phyloP scores from a whole-genome alignment of 306 rosid species.

The Ziziphus jujuba region DNA sequence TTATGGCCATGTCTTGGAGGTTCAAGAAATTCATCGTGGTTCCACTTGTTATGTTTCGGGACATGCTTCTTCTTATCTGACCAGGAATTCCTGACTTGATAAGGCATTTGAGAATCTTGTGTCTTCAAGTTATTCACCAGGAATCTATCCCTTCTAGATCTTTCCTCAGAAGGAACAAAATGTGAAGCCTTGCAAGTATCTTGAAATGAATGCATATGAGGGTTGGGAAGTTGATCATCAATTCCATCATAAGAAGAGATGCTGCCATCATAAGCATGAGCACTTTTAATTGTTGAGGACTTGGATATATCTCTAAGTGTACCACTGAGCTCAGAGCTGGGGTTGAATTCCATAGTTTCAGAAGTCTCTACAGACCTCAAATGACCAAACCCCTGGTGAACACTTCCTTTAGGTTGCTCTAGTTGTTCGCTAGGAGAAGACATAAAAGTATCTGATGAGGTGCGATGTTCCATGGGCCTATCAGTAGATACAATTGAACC shows the following conservation, averaged over 20 bases:
- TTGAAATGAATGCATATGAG: conserved; percentile 26
- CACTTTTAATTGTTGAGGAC: conserved; percentile 42
- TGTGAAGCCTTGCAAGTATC: conserved; percentile 19
- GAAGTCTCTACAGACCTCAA: conserved; percentile 32
- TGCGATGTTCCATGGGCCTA: conserved; percentile 28
- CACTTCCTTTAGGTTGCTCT: conserved; percentile 31
- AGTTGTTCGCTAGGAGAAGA: conserved; percentile 39
- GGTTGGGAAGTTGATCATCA: conserved; percentile 44
- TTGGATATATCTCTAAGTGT: conserved; percentile 32
- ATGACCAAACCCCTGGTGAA: conserved; percentile 23
- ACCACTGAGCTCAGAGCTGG: conserved; percentile 41
- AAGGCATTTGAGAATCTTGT: conserved; percentile 36
- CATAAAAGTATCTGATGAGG: conserved; percentile 26
- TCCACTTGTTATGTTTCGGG: conserved; percentile 34
- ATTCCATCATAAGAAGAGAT: conserved; percentile 66
- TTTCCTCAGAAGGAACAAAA: conserved; percentile 41
- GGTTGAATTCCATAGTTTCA: conserved; percentile 35
- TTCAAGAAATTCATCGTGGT: conserved; percentile 38
- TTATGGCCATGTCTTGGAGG: conserved; percentile 38
- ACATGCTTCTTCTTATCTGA: conserved; percentile 40
- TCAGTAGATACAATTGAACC: conserved; percentile 25
- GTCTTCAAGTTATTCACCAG: conserved; percentile 24
- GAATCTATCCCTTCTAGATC: conserved; percentile 41
- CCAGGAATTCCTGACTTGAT: conserved; percentile 25
- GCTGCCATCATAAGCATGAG: conserved; percentile 67